Conservation (phyloP, 1,284 basidiomycete species). For the Amylostereum areolatum region DNA sequence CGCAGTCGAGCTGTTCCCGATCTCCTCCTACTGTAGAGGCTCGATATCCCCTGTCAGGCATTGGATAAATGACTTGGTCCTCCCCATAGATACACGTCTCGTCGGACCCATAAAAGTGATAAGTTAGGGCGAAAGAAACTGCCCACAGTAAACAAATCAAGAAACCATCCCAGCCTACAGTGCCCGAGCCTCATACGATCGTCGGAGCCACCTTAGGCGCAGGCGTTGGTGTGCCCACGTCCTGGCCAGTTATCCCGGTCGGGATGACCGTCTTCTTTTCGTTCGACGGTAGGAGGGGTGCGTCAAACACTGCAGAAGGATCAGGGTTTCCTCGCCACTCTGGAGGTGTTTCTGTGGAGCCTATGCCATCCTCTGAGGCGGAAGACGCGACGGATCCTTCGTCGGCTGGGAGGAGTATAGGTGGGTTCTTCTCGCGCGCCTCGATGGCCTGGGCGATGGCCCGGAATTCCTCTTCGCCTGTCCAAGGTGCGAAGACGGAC, state of each 20-base stretch:
- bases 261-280: constrained; percentile 29
- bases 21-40: too few species aligned
- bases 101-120: too few species aligned
- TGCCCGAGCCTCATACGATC: too few species aligned
- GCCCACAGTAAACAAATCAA: too few species aligned
- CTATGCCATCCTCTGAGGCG: constrained; percentile 3
- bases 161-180: too few species aligned
- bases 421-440: constrained; percentile 25
- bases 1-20: too few species aligned
- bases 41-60: too few species aligned
- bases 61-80: too few species aligned
- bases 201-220: constrained; percentile 11
- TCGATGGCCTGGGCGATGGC: constrained; percentile 51
- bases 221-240: constrained; percentile 27
- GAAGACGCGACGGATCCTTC: not conserved
- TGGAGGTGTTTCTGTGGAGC: constrained; percentile 25
- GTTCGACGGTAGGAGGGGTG: constrained; percentile 33
- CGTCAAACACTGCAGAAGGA: constrained; percentile 23
- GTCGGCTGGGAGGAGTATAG: constrained; percentile 8
- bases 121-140: too few species aligned
- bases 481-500: constrained; percentile 46
- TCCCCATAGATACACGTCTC: too few species aligned
- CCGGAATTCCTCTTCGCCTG: constrained; percentile 56
- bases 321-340: constrained; percentile 33
- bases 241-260: constrained; percentile 23